These are phyloP conservation scores for Dalbergia cochinchinensis DNA, from an alignment of 306 rosid species.

Conservation along the genomic window DNA sequence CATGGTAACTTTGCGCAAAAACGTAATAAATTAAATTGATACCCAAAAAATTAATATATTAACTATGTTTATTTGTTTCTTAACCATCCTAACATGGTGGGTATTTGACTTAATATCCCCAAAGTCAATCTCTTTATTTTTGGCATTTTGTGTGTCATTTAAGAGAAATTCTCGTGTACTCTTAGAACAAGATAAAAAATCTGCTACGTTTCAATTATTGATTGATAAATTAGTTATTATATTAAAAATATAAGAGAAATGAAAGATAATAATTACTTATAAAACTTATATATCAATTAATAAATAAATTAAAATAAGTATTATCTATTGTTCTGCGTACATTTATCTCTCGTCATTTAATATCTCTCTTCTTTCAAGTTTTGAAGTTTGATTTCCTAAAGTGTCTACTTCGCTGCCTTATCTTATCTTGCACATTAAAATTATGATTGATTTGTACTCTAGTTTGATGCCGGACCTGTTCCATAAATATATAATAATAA, in stretches of 20 bases:
- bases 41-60: conserved; percentile 13
- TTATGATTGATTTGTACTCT: neutral
- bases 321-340: no score
- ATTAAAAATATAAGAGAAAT: no score
- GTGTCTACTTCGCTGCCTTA: neutral
- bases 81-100: neutral
- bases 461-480: conserved; percentile 25
- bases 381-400: neutral
- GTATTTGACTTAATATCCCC: neutral
- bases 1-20: neutral
- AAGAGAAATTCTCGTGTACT: no score
- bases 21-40: neutral
- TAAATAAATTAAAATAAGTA: no score
- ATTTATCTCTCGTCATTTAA: no score
- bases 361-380: neutral
- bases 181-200: no score
- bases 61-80: neutral
- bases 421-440: neutral
- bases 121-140: neutral
- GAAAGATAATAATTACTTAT: no score
- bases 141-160: neutral
- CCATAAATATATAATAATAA: conserved; percentile 6
- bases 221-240: no score
- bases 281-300: no score
- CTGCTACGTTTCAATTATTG: no score